Base-by-base conservation (phyloP, 202 grass and related monocot species). In the Dendrocalamus latiflorus region DNA sequence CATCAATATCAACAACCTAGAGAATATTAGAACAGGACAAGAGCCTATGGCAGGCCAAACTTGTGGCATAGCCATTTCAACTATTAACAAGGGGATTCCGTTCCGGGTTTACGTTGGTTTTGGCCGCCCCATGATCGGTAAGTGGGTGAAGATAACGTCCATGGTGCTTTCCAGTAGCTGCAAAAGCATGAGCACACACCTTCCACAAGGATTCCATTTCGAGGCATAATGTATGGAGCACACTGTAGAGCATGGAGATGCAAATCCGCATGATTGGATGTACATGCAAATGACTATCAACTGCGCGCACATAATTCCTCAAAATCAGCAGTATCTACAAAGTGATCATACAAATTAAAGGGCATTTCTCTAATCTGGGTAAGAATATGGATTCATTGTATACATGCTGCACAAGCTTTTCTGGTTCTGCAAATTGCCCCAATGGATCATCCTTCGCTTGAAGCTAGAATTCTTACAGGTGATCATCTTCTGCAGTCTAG, bases 91-190 rank as follows among this genome's bases (percentile, higher is more conserved):
- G 25, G 9, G 5, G 8, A 4, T 80, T 10, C 37, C 2, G 43
- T 80, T 7, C 45, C 4, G 5, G 28, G 48, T 47, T 77, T 71
- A 59, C 1, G 56, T 81, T 39, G 21, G 26, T 53, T 14, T 38
- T 77, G 33, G 83, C 72, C 72, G 78, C 83, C 83, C 88, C 88
- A 86, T 86, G 79, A 89, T 72, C 33, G 6, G 22, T 58, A 34
- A 72, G 18, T 33, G 50, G 58, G 12, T 22, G n/a, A 25, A 59
- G 68, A 68, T 48, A 55, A 79, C 56, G 75, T 56, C 22, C 48
- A 24, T 77, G 53, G 12, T 21, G 22, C n/a, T 45, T 74, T 76
- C n/a, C 39, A 17, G 45, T 16, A 54, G n/a, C 1, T 63, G 66
- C 74, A 57, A 39, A 48, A 67, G 20, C 65, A 55, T 60, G 20